Evolutionary conservation across 345 rosid genomes (phyloP).

Genomic region (Luvunga scandens): DNA sequence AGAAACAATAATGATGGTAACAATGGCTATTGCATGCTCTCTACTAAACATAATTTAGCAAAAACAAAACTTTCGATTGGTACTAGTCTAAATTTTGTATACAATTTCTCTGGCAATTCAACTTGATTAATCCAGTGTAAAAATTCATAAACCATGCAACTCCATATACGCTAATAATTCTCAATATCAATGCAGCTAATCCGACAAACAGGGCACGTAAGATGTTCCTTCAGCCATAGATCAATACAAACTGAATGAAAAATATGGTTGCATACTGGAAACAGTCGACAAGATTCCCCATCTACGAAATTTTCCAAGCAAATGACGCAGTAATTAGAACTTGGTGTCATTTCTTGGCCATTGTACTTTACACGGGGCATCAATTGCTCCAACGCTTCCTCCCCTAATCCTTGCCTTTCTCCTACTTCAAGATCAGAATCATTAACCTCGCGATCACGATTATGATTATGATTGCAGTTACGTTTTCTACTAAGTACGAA

Average conservation of each 20-base stretch:
- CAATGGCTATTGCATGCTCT: too few species aligned
- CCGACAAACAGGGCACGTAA: conserved; percentile 12
- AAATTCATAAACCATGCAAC: not conserved
- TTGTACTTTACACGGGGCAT: not conserved
- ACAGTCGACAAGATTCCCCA: not conserved
- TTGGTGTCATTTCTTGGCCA: not conserved
- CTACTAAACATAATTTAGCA: too few species aligned
- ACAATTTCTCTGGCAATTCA: too few species aligned
- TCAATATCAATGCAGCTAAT: not conserved
- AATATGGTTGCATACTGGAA: conserved; percentile 9
- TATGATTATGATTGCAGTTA: not conserved
- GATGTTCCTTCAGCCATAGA: conserved; percentile 5
- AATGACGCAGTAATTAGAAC: conserved; percentile 4
- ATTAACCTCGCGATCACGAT: not conserved
- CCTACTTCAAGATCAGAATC: not conserved
- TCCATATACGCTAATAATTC: not conserved
- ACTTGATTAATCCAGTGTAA: not conserved
- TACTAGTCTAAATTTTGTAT: too few species aligned
- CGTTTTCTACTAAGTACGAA: not conserved
- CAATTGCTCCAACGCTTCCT: conserved; percentile 1
- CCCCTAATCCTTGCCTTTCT: not conserved
- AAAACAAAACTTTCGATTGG: too few species aligned
- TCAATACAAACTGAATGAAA: conserved; percentile 12
- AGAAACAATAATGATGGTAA: too few species aligned
- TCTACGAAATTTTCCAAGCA: conserved; percentile 14